These are phyloP conservation scores for Microascus cirrosus DNA, from an alignment of 2,329 filamentous ascomycete genomes.

Conservation along the genomic window DNA sequence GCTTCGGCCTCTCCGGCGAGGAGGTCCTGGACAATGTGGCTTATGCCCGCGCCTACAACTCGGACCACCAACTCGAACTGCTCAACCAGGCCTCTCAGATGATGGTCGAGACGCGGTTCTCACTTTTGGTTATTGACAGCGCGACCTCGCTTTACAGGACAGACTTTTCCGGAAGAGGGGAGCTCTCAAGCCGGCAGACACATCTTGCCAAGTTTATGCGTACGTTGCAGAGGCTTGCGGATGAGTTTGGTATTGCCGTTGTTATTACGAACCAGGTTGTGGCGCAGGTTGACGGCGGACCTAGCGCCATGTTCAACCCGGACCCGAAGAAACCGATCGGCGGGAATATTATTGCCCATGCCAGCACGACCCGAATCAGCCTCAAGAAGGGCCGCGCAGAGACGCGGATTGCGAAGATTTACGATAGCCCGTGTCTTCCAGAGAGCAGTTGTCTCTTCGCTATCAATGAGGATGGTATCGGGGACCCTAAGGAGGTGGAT, in stretches of 20 bases:
- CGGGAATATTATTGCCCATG: constrained; percentile 97
- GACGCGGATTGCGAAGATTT: constrained; percentile 97
- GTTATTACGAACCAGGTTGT: constrained; percentile 99
- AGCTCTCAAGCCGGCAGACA: constrained; percentile 86
- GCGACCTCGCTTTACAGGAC: constrained; percentile 93
- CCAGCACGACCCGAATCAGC: constrained; percentile 87
- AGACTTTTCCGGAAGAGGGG: constrained; percentile 92
- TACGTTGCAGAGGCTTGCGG: constrained; percentile 64
- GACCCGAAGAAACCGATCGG: constrained; percentile 99
- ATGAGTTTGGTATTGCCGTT: constrained; percentile 90
- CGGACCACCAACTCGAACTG: constrained; percentile 90
- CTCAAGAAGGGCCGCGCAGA: constrained; percentile 92
- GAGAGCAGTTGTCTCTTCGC: constrained; percentile 96
- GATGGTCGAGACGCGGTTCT: constrained; percentile 99
- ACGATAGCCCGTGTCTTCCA: constrained; percentile 92
- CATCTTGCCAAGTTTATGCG: constrained; percentile 85
- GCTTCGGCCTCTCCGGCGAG: constrained; percentile 89
- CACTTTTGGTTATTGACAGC: constrained; percentile 88
- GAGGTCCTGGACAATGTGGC: constrained; percentile 98
- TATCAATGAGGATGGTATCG: constrained; percentile 94
- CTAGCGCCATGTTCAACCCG: constrained; percentile 96
- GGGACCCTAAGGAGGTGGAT: constrained; percentile 92
- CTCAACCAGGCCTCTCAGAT: constrained; percentile 92
- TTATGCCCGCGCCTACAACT: constrained; percentile 96
- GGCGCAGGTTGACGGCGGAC: constrained; percentile 92